Conservation (phyloP, 345 rosid species). For the Stellera chamaejasme region DNA sequence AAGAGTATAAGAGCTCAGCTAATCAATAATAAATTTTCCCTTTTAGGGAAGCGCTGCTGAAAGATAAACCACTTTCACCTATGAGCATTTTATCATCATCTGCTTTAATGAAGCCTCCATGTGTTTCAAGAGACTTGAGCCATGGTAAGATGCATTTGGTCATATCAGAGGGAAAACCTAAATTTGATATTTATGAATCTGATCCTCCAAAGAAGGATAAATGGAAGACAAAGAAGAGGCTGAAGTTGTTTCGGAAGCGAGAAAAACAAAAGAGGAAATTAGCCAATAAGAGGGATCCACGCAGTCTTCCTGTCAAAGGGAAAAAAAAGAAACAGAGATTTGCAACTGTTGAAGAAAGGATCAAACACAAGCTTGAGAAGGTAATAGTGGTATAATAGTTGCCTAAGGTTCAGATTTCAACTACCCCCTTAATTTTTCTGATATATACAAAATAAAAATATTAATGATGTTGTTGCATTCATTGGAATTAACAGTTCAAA, state of each 20-base stretch:
- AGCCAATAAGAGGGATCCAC: conserved; percentile 77
- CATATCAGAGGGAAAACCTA: conserved; percentile 84
- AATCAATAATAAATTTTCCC: not conserved
- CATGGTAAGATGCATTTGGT: conserved; percentile 68
- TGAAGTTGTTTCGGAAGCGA: conserved; percentile 64
- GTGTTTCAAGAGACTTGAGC: conserved; percentile 39
- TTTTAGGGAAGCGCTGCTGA: conserved; percentile 15
- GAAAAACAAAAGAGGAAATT: conserved; percentile 75
- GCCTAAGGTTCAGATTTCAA: no score
- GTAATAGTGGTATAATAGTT: conserved; percentile 20
- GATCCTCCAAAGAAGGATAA: conserved; percentile 88
- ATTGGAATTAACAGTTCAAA: no score
- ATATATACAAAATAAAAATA: no score
- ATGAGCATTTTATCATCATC: not conserved
- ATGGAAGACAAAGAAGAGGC: conserved; percentile 67
- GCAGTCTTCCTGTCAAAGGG: conserved; percentile 56
- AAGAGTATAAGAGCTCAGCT: no score
- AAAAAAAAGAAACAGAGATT: conserved; percentile 53
- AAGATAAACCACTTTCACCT: conserved; percentile 9
- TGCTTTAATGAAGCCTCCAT: conserved; percentile 17
- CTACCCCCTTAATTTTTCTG: no score
- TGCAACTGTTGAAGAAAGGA: conserved; percentile 68
- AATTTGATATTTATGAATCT: conserved; percentile 58
- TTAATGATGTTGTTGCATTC: no score
- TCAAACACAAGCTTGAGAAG: conserved; percentile 75